A percentile compares a stretch with the other conserved stretches of the same genome.
These are phyloP conservation scores for Fagopyrum homotropicum DNA, from an alignment of 148 eudicot species.

Conservation along the genomic window DNA sequence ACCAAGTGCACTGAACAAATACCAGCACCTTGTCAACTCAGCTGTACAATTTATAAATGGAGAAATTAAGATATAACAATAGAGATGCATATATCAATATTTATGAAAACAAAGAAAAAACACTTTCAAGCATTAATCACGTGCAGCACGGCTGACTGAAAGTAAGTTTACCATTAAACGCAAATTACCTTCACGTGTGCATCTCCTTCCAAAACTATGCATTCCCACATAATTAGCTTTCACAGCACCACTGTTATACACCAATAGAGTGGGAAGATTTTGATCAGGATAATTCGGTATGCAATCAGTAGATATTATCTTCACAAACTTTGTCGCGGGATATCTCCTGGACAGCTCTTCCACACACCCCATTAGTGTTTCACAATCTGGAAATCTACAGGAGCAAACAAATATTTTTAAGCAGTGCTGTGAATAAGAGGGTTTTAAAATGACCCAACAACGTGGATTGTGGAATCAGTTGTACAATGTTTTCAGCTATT, in stretches of 20 bases:
- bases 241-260: constrained; percentile 83
- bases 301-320: constrained; percentile 91
- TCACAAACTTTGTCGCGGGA: constrained; percentile 87
- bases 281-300: constrained; percentile 93
- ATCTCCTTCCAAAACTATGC: constrained; percentile 70
- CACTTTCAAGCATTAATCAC: background rate
- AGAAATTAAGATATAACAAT: background rate
- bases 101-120: background rate
- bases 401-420: background rate
- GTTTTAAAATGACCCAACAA: background rate
- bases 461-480: too few species aligned
- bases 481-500: too few species aligned
- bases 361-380: constrained; percentile 56
- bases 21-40: too few species aligned
- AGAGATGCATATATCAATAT: background rate
- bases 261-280: constrained; percentile 89
- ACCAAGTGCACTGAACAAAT: background rate
- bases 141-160: background rate
- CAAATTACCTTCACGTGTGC: constrained; percentile 87
- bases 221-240: constrained; percentile 84
- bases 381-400: constrained; percentile 60
- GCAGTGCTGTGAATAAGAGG: background rate
- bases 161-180: background rate
- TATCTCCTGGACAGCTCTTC: constrained; percentile 71
- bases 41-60: too few species aligned